Evolutionary conservation across 2,329 filamentous ascomycete species (phyloP), one percentile per base, ranked within the genome.

Genomic region (Botryotinia narcissicola): DNA sequence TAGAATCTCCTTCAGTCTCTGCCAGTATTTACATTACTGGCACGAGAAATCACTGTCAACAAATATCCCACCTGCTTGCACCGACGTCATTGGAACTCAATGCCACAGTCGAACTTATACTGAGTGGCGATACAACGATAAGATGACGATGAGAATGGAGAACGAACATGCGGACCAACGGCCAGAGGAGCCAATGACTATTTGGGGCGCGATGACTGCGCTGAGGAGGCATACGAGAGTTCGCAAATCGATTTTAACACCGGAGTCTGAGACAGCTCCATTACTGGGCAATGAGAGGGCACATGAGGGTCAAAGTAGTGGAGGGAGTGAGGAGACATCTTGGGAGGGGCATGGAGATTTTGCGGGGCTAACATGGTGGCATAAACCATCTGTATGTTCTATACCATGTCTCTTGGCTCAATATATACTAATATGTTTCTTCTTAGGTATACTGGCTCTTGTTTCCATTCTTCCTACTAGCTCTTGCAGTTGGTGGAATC

Each of bases 401-500:
- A 6, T 32, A 3, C 18, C n/a, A n/a, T n/a, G 10, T n/a, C 3
- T 18, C 29, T 32, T 59, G 22, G 48, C 29, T 32, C n/a, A 42
- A 32, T 57, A 51, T 68, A 62, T 67, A 71, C 81, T 83, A 77
- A 82, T 75, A n/a, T 29, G n/a, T 22, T 1, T n/a, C 16, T 44
- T 22, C 22, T 48, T 75, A 93, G 93, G 89, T 97, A 70, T 93
- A 87, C 82, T 98, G 94, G 93, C 86, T 98, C 7, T 82, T 98
- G 12, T 89, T 88, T 0, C 93, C 94, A 0, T 96, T 95, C 82
- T 86, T 92, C 73, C 83, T 97, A 62, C 95, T 94, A 80, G 93
- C 94, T 0, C 85, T 97, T 71, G 94, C 95, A 0, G 95, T 96
- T 82, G 96, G 95, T 46, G 94, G 93, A 73, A 88, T 93, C 10